A percentile compares a stretch with the other conserved stretches of the same genome.
phyloP scores from a whole-genome alignment of 129 eudicot species.

The Pittosporum tobira region DNA sequence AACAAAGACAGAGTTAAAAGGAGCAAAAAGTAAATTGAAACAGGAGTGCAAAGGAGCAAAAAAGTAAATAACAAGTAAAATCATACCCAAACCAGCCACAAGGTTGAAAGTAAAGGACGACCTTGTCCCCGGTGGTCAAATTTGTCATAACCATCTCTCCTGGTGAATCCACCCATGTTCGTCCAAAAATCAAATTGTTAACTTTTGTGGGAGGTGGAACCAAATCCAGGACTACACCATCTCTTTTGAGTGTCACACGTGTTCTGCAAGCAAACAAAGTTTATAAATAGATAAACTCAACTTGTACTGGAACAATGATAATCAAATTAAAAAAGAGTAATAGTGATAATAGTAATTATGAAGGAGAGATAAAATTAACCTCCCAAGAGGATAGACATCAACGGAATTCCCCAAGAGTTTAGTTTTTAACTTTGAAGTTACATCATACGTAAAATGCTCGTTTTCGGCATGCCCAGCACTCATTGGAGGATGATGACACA shows the following conservation, averaged over 20 bases:
- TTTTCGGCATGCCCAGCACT: constrained; percentile 93
- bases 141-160: constrained; percentile 91
- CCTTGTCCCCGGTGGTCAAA: constrained; percentile 89
- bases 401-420: constrained; percentile 82
- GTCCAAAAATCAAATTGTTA: constrained; percentile 78
- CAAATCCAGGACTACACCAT: constrained; percentile 68
- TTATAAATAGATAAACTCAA: not conserved
- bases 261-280: constrained; percentile 36
- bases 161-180: constrained; percentile 95
- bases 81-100: constrained; percentile 97
- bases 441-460: constrained; percentile 70
- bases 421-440: constrained; percentile 80
- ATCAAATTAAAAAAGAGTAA: too few species aligned
- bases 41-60: not conserved
- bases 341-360: not conserved
- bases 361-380: constrained; percentile 28
- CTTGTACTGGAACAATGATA: not conserved
- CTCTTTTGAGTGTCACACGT: constrained; percentile 59
- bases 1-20: constrained; percentile 11
- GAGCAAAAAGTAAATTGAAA: not conserved
- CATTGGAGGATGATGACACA: constrained; percentile 91
- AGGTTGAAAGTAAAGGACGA: constrained; percentile 81
- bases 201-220: constrained; percentile 94
- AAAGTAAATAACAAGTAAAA: not conserved
- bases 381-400: constrained; percentile 92